Evolutionary conservation across 768 basidiomycete species (phyloP), one percentile per base, ranked within the genome.

Genomic region (Podaxis sp.): DNA sequence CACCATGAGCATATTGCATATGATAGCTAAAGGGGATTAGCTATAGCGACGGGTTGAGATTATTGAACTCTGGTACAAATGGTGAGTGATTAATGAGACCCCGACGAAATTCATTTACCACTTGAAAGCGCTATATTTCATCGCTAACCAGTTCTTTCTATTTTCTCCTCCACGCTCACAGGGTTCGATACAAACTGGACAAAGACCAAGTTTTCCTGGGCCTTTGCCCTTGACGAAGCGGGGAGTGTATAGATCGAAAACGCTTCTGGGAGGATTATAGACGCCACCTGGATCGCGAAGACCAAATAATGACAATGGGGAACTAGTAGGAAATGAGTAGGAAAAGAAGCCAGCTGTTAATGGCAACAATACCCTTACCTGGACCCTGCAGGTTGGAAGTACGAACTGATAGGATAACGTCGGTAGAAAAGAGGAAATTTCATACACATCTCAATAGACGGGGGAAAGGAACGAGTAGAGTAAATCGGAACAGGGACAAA

Each of bases 101-200:
- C 40, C 2, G 15, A 36, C 26, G 28, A 46, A 19, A 30, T 49
- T 9, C 24, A 80, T 83, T 15, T 63, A 87, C 89, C 77, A 92
- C 90, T 93, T 92, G 78, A 86, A 92, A 19, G 91, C 91, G 13
- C 87, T 89, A 69, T 89, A 87, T 67, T 92, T 92, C 84, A 86
- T 92, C 2, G 86, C 83, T 38, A 92, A 73, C 92, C 92, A 93
- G 28, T 88, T 64, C 42, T 80, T 79, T 67, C 83, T 84, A 2
- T 83, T 83, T 60, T 82, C 82, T 0, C 91, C 92, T 1, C 89
- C 89, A 8, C 91, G 82, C 22, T 74, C 75, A 3, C 69, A 71
- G 40, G 78, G 72, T 72, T 92, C 91, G 46, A 84, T 71, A 68
- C 92, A 94, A 54, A 93, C 82, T 0, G 92, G 92, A 67, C 92